A percentile compares a stretch with the other conserved stretches of the same genome.
These are phyloP conservation scores for Azolla pinnata DNA, from an alignment of 75 land plant genomes.

Conservation along the genomic window DNA sequence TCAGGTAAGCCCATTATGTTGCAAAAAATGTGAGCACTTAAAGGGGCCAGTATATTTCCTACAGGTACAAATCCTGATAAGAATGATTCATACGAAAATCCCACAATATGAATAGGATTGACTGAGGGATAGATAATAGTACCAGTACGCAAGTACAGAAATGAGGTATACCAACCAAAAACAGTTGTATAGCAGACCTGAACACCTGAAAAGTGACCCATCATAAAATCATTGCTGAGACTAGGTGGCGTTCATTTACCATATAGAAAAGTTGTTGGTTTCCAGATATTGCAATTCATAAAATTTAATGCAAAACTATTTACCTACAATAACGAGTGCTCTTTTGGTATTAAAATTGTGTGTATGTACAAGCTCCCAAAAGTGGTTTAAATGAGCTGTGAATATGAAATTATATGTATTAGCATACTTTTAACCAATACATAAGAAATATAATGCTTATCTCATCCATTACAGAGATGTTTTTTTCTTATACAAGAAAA, in stretches of 20 bases:
- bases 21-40: slow-evolving; percentile 75
- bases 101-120: neutral
- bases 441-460: slow-evolving; percentile 1
- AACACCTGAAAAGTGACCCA: slow-evolving; percentile 35
- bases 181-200: slow-evolving; percentile 83
- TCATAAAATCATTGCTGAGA: neutral
- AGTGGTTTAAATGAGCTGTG: slow-evolving; percentile 86
- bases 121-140: neutral
- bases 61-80: slow-evolving; percentile 5
- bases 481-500: no score
- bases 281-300: neutral
- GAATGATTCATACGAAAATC: neutral
- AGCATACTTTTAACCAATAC: neutral
- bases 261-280: neutral
- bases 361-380: slow-evolving; percentile 46
- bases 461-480: no score
- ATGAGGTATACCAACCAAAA: slow-evolving; percentile 92
- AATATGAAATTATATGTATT: no score
- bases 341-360: slow-evolving; percentile 36
- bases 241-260: no score
- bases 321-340: slow-evolving; percentile 65
- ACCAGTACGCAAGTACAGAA: slow-evolving; percentile 83
- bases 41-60: slow-evolving; percentile 67
- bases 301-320: neutral
- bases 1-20: slow-evolving; percentile 88